Percentiles rank a stretch among this genome's conserved stretches.
Conservation (phyloP, 2,329 filamentous ascomycete genomes). For the Boeremia exigua region DNA sequence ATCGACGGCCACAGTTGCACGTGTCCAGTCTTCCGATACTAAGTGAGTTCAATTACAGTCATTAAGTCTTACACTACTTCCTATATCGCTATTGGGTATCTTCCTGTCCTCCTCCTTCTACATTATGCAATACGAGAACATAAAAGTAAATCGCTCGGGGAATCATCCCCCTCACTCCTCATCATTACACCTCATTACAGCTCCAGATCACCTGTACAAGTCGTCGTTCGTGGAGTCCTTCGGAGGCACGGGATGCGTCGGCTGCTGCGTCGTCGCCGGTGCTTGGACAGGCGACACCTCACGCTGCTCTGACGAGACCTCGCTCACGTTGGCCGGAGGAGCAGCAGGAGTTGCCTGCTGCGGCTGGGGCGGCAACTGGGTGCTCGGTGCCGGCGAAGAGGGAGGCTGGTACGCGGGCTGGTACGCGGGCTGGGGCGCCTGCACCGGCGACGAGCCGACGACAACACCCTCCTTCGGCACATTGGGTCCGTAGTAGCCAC, state of each 20-base stretch:
- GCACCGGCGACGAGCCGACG: slow-evolving; percentile 19
- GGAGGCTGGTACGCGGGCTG: slow-evolving; percentile 23
- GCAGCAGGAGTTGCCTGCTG: slow-evolving; percentile 3
- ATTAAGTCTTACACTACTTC: too few species aligned
- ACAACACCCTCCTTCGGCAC: slow-evolving; percentile 20
- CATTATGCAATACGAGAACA: too few species aligned
- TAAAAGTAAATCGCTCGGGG: neutral
- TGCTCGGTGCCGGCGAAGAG: slow-evolving; percentile 6
- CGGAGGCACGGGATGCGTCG: slow-evolving; percentile 4
- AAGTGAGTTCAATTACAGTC: too few species aligned
- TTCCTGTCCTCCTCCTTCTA: too few species aligned
- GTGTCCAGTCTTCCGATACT: too few species aligned
- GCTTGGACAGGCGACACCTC: neutral
- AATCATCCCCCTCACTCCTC: neutral
- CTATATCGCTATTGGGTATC: too few species aligned
- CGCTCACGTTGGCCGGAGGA: slow-evolving; percentile 4
- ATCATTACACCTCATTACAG: neutral
- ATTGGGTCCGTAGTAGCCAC: slow-evolving; percentile 24
- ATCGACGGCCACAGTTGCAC: too few species aligned
- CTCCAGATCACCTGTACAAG: slow-evolving; percentile 23
- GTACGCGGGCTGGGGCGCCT: slow-evolving; percentile 23
- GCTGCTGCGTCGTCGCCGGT: slow-evolving; percentile 5
- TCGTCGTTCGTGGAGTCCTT: slow-evolving; percentile 27
- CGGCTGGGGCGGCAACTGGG: slow-evolving; percentile 10
- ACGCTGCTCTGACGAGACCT: slow-evolving; percentile 1